These are phyloP conservation scores for Ustulina deusta DNA, from an alignment of 2,329 filamentous ascomycete species.

Conservation along the genomic window DNA sequence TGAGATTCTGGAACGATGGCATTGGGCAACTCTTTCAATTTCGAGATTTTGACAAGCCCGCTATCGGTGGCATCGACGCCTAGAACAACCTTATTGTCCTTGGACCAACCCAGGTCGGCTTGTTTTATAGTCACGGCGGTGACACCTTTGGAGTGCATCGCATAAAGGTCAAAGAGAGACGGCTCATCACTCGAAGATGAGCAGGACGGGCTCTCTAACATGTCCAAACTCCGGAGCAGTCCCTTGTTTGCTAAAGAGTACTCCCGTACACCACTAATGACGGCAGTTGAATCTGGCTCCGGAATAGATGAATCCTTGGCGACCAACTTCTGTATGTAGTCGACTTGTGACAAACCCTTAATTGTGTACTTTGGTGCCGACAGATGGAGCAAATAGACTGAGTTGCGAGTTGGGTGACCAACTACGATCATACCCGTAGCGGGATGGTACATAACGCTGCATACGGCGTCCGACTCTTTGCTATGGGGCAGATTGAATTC, in stretches of 20 bases:
- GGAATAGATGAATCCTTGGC: slow-evolving; percentile 78
- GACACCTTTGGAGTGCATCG: slow-evolving; percentile 98
- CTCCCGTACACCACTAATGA: slow-evolving; percentile 96
- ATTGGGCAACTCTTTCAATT: slow-evolving; percentile 68
- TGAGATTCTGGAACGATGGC: slow-evolving; percentile 62
- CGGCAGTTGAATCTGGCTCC: slow-evolving; percentile 92
- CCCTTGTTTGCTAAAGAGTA: slow-evolving; percentile 92
- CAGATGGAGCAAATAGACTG: slow-evolving; percentile 95
- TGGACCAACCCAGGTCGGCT: slow-evolving; percentile 90
- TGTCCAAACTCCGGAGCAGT: slow-evolving; percentile 87
- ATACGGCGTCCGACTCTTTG: slow-evolving; percentile 97
- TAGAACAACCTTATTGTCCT: slow-evolving; percentile 87
- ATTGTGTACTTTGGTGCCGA: slow-evolving; percentile 94
- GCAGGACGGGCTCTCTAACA: slow-evolving; percentile 78
- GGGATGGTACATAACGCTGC: slow-evolving; percentile 94
- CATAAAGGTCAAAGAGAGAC: slow-evolving; percentile 91
- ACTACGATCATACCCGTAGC: slow-evolving; percentile 93
- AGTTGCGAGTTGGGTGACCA: slow-evolving; percentile 96
- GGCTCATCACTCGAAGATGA: slow-evolving; percentile 74
- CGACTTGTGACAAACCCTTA: slow-evolving; percentile 84
- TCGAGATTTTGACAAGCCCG: slow-evolving; percentile 79
- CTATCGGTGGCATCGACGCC: slow-evolving; percentile 80
- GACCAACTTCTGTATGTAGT: slow-evolving; percentile 83
- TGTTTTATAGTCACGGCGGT: slow-evolving; percentile 88
- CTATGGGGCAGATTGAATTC: slow-evolving; percentile 96